Percentiles rank a stretch among this genome's conserved stretches.
Evolutionary conservation across 2,329 filamentous ascomycete species (phyloP).

Genomic region (Talaromyces sp.): DNA sequence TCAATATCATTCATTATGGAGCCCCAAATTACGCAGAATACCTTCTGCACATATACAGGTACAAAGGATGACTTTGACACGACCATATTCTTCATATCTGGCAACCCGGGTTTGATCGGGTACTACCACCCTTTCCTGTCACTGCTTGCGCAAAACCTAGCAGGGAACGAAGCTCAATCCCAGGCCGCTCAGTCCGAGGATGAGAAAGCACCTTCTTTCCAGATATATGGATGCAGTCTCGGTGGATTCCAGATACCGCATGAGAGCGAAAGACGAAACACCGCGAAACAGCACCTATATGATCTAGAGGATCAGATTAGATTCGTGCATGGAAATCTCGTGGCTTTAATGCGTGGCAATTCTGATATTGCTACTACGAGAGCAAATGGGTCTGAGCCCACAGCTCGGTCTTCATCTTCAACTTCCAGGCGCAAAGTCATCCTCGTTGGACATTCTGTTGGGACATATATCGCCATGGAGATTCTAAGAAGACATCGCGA

Average conservation of each 20-base stretch:
- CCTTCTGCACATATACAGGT: conserved; percentile 33
- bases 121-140: conserved; percentile 53
- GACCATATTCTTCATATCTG: conserved; percentile 52
- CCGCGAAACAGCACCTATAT: conserved; percentile 23
- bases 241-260: conserved; percentile 37
- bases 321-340: conserved; percentile 49
- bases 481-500: conserved; percentile 61
- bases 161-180: not conserved
- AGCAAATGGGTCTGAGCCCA: not conserved
- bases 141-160: conserved; percentile 33
- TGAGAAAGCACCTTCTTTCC: conserved; percentile 16
- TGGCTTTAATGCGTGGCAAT: conserved; percentile 35
- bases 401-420: no score
- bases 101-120: conserved; percentile 54
- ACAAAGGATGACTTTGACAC: conserved; percentile 12
- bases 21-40: conserved; percentile 33
- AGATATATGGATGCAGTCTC: conserved; percentile 40
- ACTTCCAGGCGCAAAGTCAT: conserved; percentile 51
- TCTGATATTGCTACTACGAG: no score
- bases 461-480: conserved; percentile 71
- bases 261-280: not conserved
- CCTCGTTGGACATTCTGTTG: conserved; percentile 74
- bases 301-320: conserved; percentile 55
- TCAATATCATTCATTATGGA: no score
- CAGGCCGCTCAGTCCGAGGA: no score